phyloP scores from a whole-genome alignment of 148 eudicot species.

The Pharnaceum exiguum region DNA sequence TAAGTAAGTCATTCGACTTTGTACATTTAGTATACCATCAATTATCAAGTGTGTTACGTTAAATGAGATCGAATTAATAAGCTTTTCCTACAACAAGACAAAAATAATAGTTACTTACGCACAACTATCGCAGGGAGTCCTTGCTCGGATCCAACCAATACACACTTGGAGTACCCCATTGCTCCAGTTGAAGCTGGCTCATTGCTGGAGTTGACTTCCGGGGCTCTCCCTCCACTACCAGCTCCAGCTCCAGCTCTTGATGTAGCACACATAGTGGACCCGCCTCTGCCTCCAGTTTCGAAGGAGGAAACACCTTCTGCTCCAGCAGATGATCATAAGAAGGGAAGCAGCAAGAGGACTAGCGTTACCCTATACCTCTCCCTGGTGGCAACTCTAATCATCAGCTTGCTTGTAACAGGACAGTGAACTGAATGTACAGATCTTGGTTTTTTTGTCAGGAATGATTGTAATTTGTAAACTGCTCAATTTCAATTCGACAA shows the following conservation, averaged over 20 bases:
- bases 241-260: constrained; percentile 51
- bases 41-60: background rate
- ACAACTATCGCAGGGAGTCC: constrained; percentile 49
- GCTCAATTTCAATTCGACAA: no score
- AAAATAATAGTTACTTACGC: background rate
- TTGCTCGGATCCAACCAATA: constrained; percentile 31
- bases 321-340: no score
- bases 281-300: constrained; percentile 64
- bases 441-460: background rate
- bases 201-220: constrained; percentile 18
- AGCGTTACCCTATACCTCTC: constrained; percentile 7
- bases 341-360: constrained; percentile 10
- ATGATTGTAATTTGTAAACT: no score
- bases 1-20: constrained; percentile 49
- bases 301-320: constrained; percentile 19
- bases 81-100: no score
- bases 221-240: constrained; percentile 26
- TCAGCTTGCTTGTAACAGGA: constrained; percentile 10
- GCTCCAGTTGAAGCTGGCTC: constrained; percentile 37
- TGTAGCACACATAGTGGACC: constrained; percentile 39
- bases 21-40: background rate
- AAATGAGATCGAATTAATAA: no score
- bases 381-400: constrained; percentile 1
- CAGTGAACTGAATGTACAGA: constrained; percentile 1
- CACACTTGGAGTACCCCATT: constrained; percentile 29